These are phyloP conservation scores for Hibiscus tridactylites DNA, from an alignment of 345 rosid species.

Conservation along the genomic window DNA sequence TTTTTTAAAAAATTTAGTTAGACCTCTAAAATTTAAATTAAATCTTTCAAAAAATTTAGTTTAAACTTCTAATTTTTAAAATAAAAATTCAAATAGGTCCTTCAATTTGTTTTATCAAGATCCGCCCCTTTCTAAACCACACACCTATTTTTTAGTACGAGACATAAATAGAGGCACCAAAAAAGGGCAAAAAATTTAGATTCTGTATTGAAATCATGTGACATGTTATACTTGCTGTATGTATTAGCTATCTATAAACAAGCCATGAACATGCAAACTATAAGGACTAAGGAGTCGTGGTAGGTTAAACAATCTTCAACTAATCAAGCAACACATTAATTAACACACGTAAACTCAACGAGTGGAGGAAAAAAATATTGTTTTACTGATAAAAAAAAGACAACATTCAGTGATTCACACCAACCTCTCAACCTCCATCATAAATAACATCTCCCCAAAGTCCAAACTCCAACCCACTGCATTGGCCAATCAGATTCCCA, in stretches of 20 bases:
- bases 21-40: too few species aligned
- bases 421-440: not conserved
- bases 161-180: too few species aligned
- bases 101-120: too few species aligned
- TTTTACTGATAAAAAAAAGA: not conserved
- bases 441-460: not conserved
- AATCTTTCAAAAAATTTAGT: too few species aligned
- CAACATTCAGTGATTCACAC: not conserved
- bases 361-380: not conserved
- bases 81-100: too few species aligned
- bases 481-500: not conserved
- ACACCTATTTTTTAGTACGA: too few species aligned
- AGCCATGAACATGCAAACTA: not conserved
- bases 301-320: not conserved
- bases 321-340: not conserved
- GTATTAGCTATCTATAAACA: not conserved
- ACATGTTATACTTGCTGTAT: not conserved
- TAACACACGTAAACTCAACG: not conserved
- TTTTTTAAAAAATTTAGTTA: too few species aligned
- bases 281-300: not conserved
- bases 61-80: too few species aligned
- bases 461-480: not conserved
- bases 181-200: too few species aligned
- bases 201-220: not conserved
- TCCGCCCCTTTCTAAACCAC: too few species aligned